phyloP scores from a whole-genome alignment of 202 grass and related monocot genomes.

The Elaeis oleifera region DNA sequence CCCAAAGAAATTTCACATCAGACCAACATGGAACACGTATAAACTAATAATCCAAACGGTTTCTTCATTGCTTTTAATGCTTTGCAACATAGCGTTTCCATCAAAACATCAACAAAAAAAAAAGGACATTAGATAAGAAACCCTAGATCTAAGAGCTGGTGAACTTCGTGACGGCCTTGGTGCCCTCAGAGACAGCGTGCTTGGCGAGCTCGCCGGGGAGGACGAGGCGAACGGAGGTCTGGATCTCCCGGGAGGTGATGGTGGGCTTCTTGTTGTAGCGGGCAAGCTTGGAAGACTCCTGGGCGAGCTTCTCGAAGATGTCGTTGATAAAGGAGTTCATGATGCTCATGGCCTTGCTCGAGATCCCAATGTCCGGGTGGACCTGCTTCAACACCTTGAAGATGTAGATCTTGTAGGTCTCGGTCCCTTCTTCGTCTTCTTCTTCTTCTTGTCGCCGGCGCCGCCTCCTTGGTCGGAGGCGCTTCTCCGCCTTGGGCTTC shows the following conservation, averaged over 20 bases:
- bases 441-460: background rate
- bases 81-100: too few relatives aligned
- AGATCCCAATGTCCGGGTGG: conserved; percentile 9
- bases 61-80: too few relatives aligned
- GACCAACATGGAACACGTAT: too few relatives aligned
- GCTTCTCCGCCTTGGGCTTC: conserved; percentile 8
- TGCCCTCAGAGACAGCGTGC: conserved; percentile 10
- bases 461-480: background rate
- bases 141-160: background rate
- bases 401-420: conserved; percentile 14
- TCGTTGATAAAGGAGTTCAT: conserved; percentile 16
- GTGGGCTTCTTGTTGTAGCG: conserved; percentile 15
- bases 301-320: conserved; percentile 11
- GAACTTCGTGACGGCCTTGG: conserved; percentile 2
- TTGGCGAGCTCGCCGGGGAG: conserved; percentile 8
- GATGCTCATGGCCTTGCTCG: conserved; percentile 9
- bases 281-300: conserved; percentile 2
- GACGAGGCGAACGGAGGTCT: conserved; percentile 10
- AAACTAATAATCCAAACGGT: too few relatives aligned
- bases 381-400: conserved; percentile 8
- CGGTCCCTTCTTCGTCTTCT: conserved; percentile 3
- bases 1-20: too few relatives aligned
- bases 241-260: conserved; percentile 6
- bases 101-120: background rate
- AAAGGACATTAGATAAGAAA: background rate